A percentile compares a stretch with the other conserved stretches of the same genome.
These are phyloP conservation scores for Acanthochlamys bracteata DNA, from an alignment of 106 monocot genomes.

Conservation along the genomic window DNA sequence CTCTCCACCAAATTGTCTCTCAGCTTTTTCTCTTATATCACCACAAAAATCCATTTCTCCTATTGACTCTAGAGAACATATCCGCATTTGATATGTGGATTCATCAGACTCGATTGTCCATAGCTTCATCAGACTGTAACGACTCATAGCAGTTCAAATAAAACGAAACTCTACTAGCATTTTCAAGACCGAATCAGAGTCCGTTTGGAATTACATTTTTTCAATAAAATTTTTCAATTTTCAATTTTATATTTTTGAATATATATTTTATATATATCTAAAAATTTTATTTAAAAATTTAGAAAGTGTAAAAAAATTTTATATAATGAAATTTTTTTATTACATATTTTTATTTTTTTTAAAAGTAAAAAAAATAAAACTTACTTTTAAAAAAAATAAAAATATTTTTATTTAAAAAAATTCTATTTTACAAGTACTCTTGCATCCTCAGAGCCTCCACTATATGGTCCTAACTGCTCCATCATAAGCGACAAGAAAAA, in stretches of 20 bases:
- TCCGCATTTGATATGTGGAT: constrained; percentile 53
- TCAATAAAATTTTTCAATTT: no score
- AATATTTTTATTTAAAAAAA: no score
- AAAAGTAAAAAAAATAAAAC: no score
- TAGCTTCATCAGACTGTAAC: constrained; percentile 71
- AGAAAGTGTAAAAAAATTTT: no score
- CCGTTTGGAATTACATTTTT: no score
- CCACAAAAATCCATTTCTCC: constrained; percentile 40
- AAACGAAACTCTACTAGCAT: constrained; percentile 53
- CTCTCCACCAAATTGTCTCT: constrained; percentile 31
- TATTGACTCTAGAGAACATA: constrained; percentile 43
- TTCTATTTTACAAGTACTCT: no score
- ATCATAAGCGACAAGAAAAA: constrained; percentile 55
- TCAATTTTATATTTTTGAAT: no score
- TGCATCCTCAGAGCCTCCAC: constrained; percentile 74
- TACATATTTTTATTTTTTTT: no score
- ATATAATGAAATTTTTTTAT: no score
- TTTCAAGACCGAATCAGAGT: constrained; percentile 53
- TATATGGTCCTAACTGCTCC: constrained; percentile 47
- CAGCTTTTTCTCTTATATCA: constrained; percentile 44
- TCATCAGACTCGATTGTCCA: constrained; percentile 82
- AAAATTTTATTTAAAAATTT: no score
- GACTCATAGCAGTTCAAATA: constrained; percentile 51
- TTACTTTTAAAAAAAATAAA: no score
- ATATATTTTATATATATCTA: no score